phyloP scores from a whole-genome alignment of 1,139 yeast species.

The Suhomyces panamericanus region DNA sequence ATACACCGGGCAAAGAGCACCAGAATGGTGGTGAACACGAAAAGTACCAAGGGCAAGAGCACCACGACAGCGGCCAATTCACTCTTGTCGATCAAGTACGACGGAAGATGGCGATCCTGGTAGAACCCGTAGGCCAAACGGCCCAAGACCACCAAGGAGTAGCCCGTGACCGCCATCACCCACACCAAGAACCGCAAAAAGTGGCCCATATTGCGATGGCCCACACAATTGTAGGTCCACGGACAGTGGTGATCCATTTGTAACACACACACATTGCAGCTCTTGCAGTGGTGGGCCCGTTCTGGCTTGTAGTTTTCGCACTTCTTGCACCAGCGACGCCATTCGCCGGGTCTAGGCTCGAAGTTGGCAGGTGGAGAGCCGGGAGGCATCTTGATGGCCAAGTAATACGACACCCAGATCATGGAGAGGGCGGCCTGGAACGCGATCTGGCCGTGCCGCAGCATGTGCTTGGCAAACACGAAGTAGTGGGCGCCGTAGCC shows the following conservation, averaged over 20 bases:
- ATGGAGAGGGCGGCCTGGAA: conserved; percentile 52
- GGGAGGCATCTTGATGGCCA: conserved; percentile 60
- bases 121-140: conserved; percentile 49
- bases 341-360: conserved; percentile 36
- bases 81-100: conserved; percentile 53
- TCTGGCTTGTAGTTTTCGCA: conserved; percentile 71
- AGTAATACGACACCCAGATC: conserved; percentile 70
- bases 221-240: conserved; percentile 86
- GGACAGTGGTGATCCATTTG: conserved; percentile 88
- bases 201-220: conserved; percentile 76
- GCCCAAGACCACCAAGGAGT: conserved; percentile 45
- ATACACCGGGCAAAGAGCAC: conserved; percentile 64
- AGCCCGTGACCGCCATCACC: conserved; percentile 59
- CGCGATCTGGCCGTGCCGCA: conserved; percentile 40
- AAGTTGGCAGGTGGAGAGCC: conserved; percentile 55
- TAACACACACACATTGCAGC: conserved; percentile 60
- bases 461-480: conserved; percentile 49
- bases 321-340: conserved; percentile 66
- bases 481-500: conserved; percentile 68
- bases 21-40: conserved; percentile 59
- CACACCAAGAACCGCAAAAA: conserved; percentile 75
- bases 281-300: conserved; percentile 76
- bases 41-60: conserved; percentile 54
- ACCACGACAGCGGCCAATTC: conserved; percentile 60
- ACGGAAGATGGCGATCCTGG: conserved; percentile 55